Conservation (phyloP, 331 rosid species). For the Rhamnella rubrinervis region DNA sequence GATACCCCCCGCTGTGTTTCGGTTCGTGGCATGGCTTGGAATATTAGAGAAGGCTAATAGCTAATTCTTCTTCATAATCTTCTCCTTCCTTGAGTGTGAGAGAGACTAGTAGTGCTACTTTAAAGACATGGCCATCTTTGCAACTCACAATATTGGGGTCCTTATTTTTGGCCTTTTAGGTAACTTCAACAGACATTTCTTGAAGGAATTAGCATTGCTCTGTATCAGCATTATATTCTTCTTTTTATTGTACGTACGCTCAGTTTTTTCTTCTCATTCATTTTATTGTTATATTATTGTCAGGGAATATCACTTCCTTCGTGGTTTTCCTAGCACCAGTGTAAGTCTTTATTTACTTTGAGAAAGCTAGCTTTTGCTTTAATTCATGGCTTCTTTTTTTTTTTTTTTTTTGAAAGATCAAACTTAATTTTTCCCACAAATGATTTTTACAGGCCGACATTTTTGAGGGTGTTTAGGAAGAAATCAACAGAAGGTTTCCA, state of each 20-base stretch:
- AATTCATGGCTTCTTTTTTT: background rate
- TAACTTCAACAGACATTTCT: conserved; percentile 19
- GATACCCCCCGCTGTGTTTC: background rate
- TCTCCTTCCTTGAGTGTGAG: background rate
- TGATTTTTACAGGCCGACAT: conserved; percentile 65
- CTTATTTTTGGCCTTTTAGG: conserved; percentile 67
- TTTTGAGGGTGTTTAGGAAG: conserved; percentile 63
- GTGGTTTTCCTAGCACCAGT: conserved; percentile 79
- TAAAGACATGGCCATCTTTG: conserved; percentile 2
- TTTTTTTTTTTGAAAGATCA: background rate
- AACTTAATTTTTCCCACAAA: background rate
- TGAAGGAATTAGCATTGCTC: background rate
- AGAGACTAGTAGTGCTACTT: background rate
- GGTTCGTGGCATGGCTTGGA: conserved; percentile 34
- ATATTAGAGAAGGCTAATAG: background rate
- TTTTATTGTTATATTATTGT: background rate
- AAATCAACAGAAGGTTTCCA: conserved; percentile 88
- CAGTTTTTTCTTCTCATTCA: background rate
- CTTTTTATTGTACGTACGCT: background rate
- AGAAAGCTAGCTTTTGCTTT: too few species aligned
- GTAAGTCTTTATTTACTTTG: conserved; percentile 39
- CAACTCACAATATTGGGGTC: conserved; percentile 23
- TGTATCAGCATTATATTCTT: background rate
- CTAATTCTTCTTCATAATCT: background rate
- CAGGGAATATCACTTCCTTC: conserved; percentile 81